Evolutionary conservation across 345 rosid genomes (phyloP).

Genomic region (Citrus australasica): DNA sequence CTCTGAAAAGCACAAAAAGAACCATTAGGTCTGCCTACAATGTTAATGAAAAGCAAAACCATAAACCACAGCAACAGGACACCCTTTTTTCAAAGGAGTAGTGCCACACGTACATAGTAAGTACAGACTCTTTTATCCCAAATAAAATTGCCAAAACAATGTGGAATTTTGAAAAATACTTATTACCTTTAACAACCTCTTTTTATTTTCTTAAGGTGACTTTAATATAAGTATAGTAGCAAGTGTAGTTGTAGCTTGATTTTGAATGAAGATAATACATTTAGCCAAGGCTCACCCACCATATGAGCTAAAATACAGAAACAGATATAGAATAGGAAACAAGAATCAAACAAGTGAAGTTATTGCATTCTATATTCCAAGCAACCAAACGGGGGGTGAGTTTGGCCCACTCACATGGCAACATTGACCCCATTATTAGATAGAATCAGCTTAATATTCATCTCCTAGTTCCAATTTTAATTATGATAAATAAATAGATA

Average conservation of each 20-base stretch:
- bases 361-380: not conserved
- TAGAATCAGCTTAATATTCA: not conserved
- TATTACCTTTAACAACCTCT: not conserved
- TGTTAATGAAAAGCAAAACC: not conserved
- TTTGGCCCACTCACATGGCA: not conserved
- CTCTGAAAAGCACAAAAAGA: slow-evolving; percentile 39
- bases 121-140: not conserved
- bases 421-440: not conserved
- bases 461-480: not conserved
- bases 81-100: not conserved
- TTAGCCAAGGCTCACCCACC: not conserved
- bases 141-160: not conserved
- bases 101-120: not conserved
- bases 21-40: slow-evolving; percentile 5
- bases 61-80: not conserved
- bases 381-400: not conserved
- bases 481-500: not conserved
- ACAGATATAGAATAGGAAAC: not conserved
- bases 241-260: not conserved
- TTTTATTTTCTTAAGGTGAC: not conserved
- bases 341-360: not conserved
- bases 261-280: not conserved
- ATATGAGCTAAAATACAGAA: not conserved
- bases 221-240: not conserved
- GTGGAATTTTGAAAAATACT: not conserved